These are phyloP conservation scores for Ogataea methanolica DNA, from an alignment of 805 yeast species.

Conservation along the genomic window DNA sequence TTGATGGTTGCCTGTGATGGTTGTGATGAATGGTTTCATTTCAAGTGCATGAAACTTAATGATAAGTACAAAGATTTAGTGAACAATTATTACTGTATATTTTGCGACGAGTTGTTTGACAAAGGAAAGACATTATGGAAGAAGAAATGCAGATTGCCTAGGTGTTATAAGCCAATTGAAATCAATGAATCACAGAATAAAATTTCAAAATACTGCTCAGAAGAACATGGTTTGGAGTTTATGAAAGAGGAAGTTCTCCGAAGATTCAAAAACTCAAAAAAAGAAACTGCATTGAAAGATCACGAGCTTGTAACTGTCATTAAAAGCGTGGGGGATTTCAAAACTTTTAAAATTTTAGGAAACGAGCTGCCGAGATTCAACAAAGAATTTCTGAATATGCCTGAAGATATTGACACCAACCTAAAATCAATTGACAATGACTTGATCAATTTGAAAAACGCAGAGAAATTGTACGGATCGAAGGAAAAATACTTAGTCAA, in stretches of 20 bases:
- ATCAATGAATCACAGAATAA: constrained; percentile 20
- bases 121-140: constrained; percentile 63
- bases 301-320: constrained; percentile 14
- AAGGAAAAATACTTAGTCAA: constrained; percentile 24
- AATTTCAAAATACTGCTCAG: constrained; percentile 67
- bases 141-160: constrained; percentile 60
- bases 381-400: constrained; percentile 7
- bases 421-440: constrained; percentile 21
- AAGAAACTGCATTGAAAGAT: constrained; percentile 5
- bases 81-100: constrained; percentile 64
- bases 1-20: constrained; percentile 94
- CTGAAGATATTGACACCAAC: background rate
- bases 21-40: constrained; percentile 95
- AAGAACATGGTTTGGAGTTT: constrained; percentile 60
- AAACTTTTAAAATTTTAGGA: constrained; percentile 30
- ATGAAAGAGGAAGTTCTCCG: constrained; percentile 29
- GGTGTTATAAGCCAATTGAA: constrained; percentile 54
- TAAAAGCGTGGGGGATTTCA: constrained; percentile 11
- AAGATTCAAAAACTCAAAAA: constrained; percentile 9
- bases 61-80: constrained; percentile 49
- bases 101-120: constrained; percentile 50
- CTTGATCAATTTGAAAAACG: constrained; percentile 12
- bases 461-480: constrained; percentile 8
- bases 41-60: constrained; percentile 64
- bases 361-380: constrained; percentile 38